Conservation (phyloP, 2,329 filamentous ascomycete species). For the Cercospora zeina region DNA sequence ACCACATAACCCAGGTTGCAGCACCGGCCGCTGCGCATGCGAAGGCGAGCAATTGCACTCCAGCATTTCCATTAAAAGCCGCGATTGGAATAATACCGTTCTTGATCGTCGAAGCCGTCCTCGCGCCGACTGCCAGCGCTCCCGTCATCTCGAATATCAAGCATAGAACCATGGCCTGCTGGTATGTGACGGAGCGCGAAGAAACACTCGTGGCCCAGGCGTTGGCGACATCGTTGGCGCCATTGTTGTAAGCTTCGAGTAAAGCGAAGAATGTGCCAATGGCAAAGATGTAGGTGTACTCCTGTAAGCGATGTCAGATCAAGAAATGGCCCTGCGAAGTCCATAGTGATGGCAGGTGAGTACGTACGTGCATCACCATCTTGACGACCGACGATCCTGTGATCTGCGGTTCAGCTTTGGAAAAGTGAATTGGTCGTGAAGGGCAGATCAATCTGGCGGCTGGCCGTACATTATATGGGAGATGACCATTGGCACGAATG, state of each 20-base stretch:
- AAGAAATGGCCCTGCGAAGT: background rate
- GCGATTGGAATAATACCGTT: constrained; percentile 57
- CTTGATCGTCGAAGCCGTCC: constrained; percentile 62
- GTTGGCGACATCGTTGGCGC: constrained; percentile 55
- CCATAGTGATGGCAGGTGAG: background rate
- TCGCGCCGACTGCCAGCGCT: constrained; percentile 52
- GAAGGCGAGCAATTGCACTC: constrained; percentile 46
- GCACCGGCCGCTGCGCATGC: constrained; percentile 49
- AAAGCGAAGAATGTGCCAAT: constrained; percentile 64
- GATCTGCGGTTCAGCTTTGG: constrained; percentile 2
- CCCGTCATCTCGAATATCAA: constrained; percentile 55
- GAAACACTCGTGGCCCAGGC: constrained; percentile 56
- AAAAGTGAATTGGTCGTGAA: constrained; percentile 6
- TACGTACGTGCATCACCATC: constrained; percentile 14
- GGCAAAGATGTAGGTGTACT: constrained; percentile 51
- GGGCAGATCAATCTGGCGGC: constrained; percentile 8
- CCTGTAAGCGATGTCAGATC: constrained; percentile 4
- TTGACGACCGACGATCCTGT: constrained; percentile 8
- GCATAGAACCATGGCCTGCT: constrained; percentile 52
- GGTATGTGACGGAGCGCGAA: constrained; percentile 54
- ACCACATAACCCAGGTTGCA: constrained; percentile 56
- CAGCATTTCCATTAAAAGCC: constrained; percentile 52
- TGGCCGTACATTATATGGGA: constrained; percentile 9
- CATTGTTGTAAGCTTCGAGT: constrained; percentile 66
- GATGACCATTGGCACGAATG: constrained; percentile 2